Conservation (phyloP, 768 basidiomycete genomes). For the Leccinum olivaceopallidum region DNA sequence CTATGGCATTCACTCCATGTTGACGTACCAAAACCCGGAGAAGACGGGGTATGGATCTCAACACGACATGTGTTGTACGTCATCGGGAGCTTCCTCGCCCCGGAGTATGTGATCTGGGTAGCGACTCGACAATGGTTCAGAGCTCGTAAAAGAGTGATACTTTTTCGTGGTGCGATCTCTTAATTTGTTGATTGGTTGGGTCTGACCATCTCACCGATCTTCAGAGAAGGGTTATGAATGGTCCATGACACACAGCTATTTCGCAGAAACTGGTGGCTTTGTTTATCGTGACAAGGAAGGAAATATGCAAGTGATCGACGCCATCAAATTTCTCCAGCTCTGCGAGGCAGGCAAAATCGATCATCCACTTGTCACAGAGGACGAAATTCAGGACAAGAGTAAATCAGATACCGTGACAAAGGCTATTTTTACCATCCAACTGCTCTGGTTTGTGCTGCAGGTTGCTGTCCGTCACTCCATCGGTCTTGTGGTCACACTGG, state of each 20-base stretch:
- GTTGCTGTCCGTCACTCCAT: neutral
- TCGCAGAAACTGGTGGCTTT: neutral
- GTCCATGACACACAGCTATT: neutral
- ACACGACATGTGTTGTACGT: neutral
- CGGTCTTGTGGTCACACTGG: neutral
- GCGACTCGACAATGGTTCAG: neutral
- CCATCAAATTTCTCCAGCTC: neutral
- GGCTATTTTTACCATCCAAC: neutral
- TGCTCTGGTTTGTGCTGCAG: neutral
- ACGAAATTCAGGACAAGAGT: neutral
- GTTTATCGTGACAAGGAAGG: neutral
- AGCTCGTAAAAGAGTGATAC: neutral
- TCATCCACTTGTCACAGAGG: neutral
- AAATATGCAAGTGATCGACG: neutral
- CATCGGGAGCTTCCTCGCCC: neutral
- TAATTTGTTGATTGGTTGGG: neutral
- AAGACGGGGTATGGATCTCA: neutral
- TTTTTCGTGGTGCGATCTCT: neutral
- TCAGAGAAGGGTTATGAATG: neutral
- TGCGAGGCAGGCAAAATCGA: neutral
- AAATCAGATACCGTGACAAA: neutral
- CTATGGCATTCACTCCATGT: neutral
- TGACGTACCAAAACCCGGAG: neutral
- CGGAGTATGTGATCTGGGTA: neutral
- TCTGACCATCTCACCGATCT: neutral